A percentile compares a stretch with the other conserved stretches of the same genome.
These are phyloP conservation scores for Claviceps arundinis DNA, from an alignment of 2,329 filamentous ascomycete genomes.

Conservation along the genomic window DNA sequence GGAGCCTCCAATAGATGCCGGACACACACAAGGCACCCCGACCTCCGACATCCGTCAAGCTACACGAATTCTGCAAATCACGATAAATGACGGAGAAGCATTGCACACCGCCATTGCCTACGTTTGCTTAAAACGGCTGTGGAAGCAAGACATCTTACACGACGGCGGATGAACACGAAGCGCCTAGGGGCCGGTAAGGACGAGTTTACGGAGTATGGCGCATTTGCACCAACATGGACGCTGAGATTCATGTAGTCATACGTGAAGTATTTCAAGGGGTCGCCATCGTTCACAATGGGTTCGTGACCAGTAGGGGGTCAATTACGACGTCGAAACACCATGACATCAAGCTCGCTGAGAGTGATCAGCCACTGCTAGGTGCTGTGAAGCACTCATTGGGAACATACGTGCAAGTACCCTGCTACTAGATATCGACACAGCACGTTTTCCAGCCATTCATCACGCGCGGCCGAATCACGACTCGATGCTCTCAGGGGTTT, in stretches of 20 bases:
- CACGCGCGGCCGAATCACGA: neutral
- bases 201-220: neutral
- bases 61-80: constrained; percentile 2
- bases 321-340: no score
- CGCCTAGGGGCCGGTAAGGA: neutral
- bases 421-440: no score
- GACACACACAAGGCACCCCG: neutral
- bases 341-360: no score
- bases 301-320: neutral
- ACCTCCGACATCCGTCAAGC: neutral
- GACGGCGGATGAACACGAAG: neutral
- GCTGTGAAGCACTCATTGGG: no score
- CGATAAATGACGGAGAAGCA: neutral
- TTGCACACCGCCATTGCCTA: neutral
- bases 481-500: neutral
- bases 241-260: neutral
- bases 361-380: no score
- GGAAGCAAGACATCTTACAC: neutral
- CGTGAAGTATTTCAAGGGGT: constrained; percentile 1
- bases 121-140: neutral
- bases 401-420: no score
- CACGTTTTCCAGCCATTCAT: no score
- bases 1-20: neutral
- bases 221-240: neutral
- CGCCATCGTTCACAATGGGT: neutral